Evolutionary conservation across 2,329 filamentous ascomycete genomes (phyloP).

Genomic region (Neocucurbitaria cava): DNA sequence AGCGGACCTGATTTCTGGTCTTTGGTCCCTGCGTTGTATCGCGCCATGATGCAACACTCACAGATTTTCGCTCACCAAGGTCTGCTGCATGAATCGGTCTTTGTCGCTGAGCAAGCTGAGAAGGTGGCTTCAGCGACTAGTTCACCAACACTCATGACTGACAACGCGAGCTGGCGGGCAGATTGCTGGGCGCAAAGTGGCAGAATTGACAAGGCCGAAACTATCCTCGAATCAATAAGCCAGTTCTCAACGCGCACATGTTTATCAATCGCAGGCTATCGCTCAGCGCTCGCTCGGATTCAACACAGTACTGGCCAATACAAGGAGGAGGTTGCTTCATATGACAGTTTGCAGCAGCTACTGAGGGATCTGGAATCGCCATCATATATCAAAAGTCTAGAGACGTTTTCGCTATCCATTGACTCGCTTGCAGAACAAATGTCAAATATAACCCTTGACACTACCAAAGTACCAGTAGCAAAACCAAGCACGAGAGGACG

Average conservation of each 20-base stretch:
- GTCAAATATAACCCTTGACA: constrained; percentile 49
- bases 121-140: constrained; percentile 75
- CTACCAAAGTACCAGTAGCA: constrained; percentile 11
- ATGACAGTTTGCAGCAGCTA: constrained; percentile 57
- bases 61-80: constrained; percentile 83
- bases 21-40: constrained; percentile 75
- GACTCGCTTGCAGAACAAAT: constrained; percentile 52
- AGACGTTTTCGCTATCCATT: constrained; percentile 35
- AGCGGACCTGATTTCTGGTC: constrained; percentile 79
- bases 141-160: constrained; percentile 62
- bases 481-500: constrained; percentile 28
- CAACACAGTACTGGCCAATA: constrained; percentile 57
- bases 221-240: constrained; percentile 62
- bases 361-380: constrained; percentile 52
- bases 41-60: constrained; percentile 75
- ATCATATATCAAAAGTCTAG: constrained; percentile 37
- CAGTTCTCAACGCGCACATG: constrained; percentile 49
- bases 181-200: constrained; percentile 60
- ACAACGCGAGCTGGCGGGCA: constrained; percentile 54
- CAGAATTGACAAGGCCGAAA: constrained; percentile 56
- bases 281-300: constrained; percentile 58
- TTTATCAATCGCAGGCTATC: constrained; percentile 60
- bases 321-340: constrained; percentile 57
- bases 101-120: constrained; percentile 83
- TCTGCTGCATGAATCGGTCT: constrained; percentile 85